Evolutionary conservation across 495 filamentous ascomycete genomes (phyloP).

Genomic region (Podospora comata): DNA sequence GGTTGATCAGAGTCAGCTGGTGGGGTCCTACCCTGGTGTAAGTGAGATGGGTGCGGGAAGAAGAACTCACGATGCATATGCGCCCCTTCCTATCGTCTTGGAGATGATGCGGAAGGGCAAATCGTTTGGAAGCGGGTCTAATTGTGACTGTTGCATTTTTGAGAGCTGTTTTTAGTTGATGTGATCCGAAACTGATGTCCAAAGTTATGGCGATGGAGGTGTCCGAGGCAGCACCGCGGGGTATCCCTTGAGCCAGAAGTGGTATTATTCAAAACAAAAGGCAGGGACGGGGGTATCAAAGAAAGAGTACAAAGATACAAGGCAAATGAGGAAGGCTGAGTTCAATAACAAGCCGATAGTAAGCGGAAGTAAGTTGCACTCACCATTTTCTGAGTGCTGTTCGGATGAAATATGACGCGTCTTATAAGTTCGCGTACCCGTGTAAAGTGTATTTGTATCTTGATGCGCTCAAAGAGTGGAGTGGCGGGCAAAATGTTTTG

Average conservation of each 20-base stretch:
- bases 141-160: constrained; percentile 69
- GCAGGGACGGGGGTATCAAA: not conserved
- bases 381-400: constrained; percentile 19
- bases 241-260: constrained; percentile 9
- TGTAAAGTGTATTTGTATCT: constrained; percentile 20
- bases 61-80: constrained; percentile 84
- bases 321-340: not conserved
- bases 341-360: not conserved
- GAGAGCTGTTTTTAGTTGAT: constrained; percentile 24
- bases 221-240: constrained; percentile 7
- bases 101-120: constrained; percentile 93
- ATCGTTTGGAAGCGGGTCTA: constrained; percentile 78
- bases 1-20: constrained; percentile 1
- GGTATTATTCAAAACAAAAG: constrained; percentile 9
- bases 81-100: constrained; percentile 91
- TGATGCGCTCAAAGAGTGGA: not conserved
- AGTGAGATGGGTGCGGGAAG: constrained; percentile 9
- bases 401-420: constrained; percentile 17
- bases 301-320: constrained; percentile 2
- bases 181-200: not conserved
- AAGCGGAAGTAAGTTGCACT: constrained; percentile 8
- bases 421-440: constrained; percentile 19
- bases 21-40: not conserved
- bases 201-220: not conserved
- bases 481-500: constrained; percentile 15